Conservation (phyloP, 345 rosid genomes). For the Eucalyptus leucophloia region DNA sequence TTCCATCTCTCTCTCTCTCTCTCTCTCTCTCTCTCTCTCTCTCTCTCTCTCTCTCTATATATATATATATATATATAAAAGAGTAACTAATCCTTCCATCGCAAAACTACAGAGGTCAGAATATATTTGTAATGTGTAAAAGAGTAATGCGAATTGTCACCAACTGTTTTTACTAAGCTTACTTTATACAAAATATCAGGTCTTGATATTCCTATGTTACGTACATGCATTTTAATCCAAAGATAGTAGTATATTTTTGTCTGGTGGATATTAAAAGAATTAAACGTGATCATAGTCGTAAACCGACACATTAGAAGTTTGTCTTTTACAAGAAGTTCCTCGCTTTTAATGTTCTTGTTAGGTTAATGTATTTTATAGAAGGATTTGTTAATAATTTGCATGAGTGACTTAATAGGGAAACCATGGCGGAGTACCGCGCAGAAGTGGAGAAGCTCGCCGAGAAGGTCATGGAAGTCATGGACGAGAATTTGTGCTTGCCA, state of each 20-base stretch:
- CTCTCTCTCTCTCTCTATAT: neutral
- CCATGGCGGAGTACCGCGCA: slow-evolving; percentile 55
- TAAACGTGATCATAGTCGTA: neutral
- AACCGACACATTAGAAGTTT: neutral
- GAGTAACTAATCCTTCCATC: neutral
- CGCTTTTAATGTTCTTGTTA: neutral
- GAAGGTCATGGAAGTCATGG: slow-evolving; percentile 77
- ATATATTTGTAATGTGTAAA: neutral
- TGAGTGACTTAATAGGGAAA: slow-evolving; percentile 33
- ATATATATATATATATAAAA: too few relatives aligned
- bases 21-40: neutral
- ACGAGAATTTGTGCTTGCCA: slow-evolving; percentile 63
- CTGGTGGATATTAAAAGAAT: neutral
- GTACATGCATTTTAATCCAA: neutral
- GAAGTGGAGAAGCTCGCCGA: slow-evolving; percentile 63
- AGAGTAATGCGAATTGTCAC: neutral
- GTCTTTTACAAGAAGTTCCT: neutral
- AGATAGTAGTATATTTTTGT: neutral
- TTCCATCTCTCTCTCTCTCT: neutral
- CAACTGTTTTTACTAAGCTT: neutral
- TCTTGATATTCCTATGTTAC: neutral
- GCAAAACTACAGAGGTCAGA: neutral
- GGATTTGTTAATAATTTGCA: neutral
- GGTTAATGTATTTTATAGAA: neutral
- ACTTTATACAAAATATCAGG: neutral